Base-by-base conservation (phyloP, 2,329 filamentous ascomycete species). In the Botrytis medusae region DNA sequence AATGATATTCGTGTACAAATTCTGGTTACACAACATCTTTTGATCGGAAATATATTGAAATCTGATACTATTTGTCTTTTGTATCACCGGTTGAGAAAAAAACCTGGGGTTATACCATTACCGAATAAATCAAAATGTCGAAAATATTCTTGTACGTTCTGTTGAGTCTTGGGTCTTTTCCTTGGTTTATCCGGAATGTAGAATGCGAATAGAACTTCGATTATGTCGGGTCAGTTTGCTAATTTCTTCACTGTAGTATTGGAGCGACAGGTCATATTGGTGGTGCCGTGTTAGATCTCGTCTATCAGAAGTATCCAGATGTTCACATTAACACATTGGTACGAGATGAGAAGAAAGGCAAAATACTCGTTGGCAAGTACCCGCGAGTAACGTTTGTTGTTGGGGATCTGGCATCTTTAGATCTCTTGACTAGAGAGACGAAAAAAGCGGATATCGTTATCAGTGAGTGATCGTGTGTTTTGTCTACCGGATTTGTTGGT, bases 181-280 rank as follows among this genome's bases (percentile, higher is more conserved):
- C 12, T 8, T 7, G 8, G 2, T n/a, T 44, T 46, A 48, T 32
- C 25, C 51, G 20, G 20, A 5, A 60, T 37, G 14, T 42, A 44
- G 8, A 9, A 14, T 5, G 16, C 22, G 51, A 8, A 7, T 18
- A 20, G 8, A 22, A 44, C 16, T 54, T 14, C 32, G 18, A 18
- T n/a, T 20, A 1, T 48, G 29, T 71, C 51, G 22, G 14, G 64
- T 32, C n/a, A 25, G 25, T 29, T 42, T n/a, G 5, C 29, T 25
- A 48, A 46, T 20, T 14, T 1, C 22, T 32, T 32, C 32, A 14
- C 60, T 34, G 40, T 70, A 74, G 73, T 1, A 46, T 74, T 25
- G 73, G 72, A 25, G 75, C 74, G 8, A 75, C 72, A 20, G 74
- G 75, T 10, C 74, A 77, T 68, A 76, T 77, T 20, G 75, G 73